Base-by-base conservation (phyloP, 2,329 filamentous ascomycete genomes). In the Ophiostoma triangulosporum region DNA sequence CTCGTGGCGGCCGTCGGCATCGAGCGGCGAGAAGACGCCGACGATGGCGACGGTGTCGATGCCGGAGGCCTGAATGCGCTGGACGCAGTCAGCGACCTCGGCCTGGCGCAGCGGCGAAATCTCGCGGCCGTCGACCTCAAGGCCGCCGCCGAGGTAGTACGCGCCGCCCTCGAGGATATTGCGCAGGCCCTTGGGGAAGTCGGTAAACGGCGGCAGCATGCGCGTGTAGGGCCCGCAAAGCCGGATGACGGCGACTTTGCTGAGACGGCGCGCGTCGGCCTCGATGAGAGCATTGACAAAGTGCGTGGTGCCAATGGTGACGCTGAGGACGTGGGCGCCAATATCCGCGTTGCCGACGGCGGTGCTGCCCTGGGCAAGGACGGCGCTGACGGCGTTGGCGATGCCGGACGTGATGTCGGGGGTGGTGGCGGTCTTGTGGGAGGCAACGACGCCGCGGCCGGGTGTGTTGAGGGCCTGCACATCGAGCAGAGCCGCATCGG, bases 21-120 rank as follows among this genome's bases (percentile, higher is more conserved):
- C 78, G 26, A 80, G 75, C 0, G 78, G 77, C 8, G 74, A 77
- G 63, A 78, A 80, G 9, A 80, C 72, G 1, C 77, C 77, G 5
- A 75, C 72, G 4, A 82, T 65, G 0, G 79, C 77, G 2, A 82
- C 66, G 33, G 70, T 70, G n/a, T 53, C 62, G 65, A 66, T 48
- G 3, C 62, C 57, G n/a, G 60, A 58, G 22, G 53, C 51, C 31
- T 57, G 60, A 49, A 67, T 64, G 11, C 31, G 43, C 1, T 26
- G 12, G 51, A 54, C 57, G 35, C 57, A 52, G n/a, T 48, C 51
- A 14, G 56, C 50, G 17, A 60, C 54, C 57, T 76, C 67, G 0
- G 54, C 60, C 54, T 69, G 68, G 56, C 73, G 65, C 22, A 77
- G 66, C 8, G 69, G 66, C 1, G 68, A 66, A 52, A 76, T 75